A percentile compares a stretch with the other conserved stretches of the same genome.
phyloP scores from a whole-genome alignment of 139 green algal genomes.

The Chlorella sp. region DNA sequence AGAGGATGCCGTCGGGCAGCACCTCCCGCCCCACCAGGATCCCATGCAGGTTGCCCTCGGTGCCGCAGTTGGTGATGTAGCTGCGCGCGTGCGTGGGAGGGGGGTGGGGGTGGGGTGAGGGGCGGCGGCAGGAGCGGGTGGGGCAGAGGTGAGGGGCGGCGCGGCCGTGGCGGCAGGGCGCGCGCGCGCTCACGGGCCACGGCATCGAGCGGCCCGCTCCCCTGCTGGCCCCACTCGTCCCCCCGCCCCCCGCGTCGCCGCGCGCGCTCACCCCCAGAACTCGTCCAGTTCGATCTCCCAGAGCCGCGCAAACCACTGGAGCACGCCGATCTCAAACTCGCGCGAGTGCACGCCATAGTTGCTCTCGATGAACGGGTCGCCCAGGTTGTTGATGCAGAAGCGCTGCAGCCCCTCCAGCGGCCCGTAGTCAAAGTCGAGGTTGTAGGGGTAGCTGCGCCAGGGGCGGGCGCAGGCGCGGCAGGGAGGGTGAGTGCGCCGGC shows the following conservation, averaged over 20 bases:
- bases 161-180: no score
- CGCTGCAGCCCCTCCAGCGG: conserved; percentile 82
- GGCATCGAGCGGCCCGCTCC: no score
- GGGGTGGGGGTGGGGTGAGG: no score
- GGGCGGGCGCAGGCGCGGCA: not conserved
- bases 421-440: conserved; percentile 98
- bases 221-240: no score
- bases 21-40: conserved; percentile 92
- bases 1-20: conserved; percentile 89
- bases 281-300: conserved; percentile 94
- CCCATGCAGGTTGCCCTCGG: conserved; percentile 97
- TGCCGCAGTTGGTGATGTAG: conserved; percentile 99
- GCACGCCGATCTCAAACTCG: conserved; percentile 90
- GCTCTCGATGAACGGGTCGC: conserved; percentile 96
- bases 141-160: no score
- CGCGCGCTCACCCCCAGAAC: no score
- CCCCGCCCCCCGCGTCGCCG: no score
- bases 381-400: conserved; percentile 98
- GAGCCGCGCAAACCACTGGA: conserved; percentile 96
- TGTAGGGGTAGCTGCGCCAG: conserved; percentile 91
- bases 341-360: conserved; percentile 96
- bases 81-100: no score
- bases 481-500: not conserved
- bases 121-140: no score
- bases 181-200: no score